These are phyloP conservation scores for Sisymbrium altissimum DNA, from an alignment of 345 rosid species.

Conservation along the genomic window DNA sequence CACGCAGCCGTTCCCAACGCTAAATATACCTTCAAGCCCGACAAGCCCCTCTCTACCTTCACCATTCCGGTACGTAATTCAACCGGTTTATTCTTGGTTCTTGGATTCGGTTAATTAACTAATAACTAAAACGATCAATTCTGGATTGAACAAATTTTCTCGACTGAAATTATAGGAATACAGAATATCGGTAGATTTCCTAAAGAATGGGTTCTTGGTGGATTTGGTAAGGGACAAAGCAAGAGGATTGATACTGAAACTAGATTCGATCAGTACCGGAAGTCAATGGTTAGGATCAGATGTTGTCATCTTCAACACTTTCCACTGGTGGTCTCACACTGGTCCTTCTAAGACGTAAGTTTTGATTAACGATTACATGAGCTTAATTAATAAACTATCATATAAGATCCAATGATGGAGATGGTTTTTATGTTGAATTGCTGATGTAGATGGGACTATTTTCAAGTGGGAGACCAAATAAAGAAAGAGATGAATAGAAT, in stretches of 20 bases:
- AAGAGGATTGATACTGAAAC: conserved; percentile 47
- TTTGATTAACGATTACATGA: neutral
- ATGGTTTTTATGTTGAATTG: neutral
- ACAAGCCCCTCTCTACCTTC: conserved; percentile 31
- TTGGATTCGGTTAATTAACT: neutral
- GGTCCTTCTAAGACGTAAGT: conserved; percentile 37
- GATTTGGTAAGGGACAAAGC: conserved; percentile 42
- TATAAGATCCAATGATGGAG: neutral
- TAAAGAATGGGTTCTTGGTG: conserved; percentile 54
- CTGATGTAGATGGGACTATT: conserved; percentile 58
- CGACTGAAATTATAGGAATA: conserved; percentile 37
- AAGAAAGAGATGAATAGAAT: conserved; percentile 56
- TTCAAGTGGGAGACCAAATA: conserved; percentile 44
- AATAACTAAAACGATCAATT: neutral
- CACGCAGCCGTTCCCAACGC: conserved; percentile 50
- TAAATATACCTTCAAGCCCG: conserved; percentile 27
- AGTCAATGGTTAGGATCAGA: conserved; percentile 48
- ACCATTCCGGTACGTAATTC: conserved; percentile 26
- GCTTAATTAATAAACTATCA: neutral
- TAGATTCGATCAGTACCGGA: conserved; percentile 51
- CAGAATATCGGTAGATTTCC: conserved; percentile 35
- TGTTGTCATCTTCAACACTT: conserved; percentile 61
- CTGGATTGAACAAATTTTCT: neutral
- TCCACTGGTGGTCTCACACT: conserved; percentile 63
- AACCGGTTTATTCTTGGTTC: neutral